phyloP scores from a whole-genome alignment of 257 asterid genomes.

The Ophiorrhiza pumila region DNA sequence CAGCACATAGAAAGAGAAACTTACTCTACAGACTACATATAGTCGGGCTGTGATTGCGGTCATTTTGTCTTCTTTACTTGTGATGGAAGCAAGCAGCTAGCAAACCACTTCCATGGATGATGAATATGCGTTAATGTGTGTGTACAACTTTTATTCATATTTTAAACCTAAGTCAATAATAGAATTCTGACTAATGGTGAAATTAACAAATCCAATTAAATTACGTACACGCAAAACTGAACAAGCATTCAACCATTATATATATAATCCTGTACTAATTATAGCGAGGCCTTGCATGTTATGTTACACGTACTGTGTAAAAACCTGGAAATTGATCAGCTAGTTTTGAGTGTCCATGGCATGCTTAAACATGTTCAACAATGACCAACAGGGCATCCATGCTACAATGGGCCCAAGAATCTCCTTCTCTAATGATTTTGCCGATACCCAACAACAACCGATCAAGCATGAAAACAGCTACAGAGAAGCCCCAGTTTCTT shows the following conservation, averaged over 20 bases:
- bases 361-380: conserved; percentile 66
- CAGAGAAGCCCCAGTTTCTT: conserved; percentile 77
- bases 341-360: conserved; percentile 43
- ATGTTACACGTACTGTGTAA: neutral
- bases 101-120: neutral
- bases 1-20: neutral
- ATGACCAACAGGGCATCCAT: conserved; percentile 56
- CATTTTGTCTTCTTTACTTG: conserved; percentile 8
- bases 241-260: neutral
- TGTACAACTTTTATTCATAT: neutral
- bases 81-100: neutral
- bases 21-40: neutral
- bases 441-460: conserved; percentile 47
- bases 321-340: conserved; percentile 5
- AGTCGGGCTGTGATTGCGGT: neutral
- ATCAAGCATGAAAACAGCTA: conserved; percentile 56
- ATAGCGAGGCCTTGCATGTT: conserved; percentile 31
- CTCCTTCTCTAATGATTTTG: conserved; percentile 84
- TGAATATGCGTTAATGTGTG: conserved; percentile 3
- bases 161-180: conserved; percentile 7
- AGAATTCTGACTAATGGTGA: neutral
- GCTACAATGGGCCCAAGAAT: conserved; percentile 65
- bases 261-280: conserved; percentile 25
- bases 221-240: neutral
- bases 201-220: neutral